A percentile compares a stretch with the other conserved stretches of the same genome.
These are phyloP conservation scores for Orbilia ellipsospora DNA, from an alignment of 2,329 filamentous ascomycete genomes.

Conservation along the genomic window DNA sequence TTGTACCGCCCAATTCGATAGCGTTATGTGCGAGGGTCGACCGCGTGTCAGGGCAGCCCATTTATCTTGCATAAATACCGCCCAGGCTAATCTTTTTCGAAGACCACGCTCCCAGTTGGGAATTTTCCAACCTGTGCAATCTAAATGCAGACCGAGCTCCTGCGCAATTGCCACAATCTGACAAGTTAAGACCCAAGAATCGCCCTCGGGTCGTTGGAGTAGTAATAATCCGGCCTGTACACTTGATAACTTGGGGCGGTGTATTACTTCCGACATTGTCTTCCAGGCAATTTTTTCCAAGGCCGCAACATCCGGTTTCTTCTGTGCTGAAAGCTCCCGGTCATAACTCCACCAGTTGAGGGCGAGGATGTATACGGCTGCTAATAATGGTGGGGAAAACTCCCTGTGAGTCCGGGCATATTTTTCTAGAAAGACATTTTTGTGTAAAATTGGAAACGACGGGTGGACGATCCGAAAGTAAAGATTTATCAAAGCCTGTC, in stretches of 20 bases:
- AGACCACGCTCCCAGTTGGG: conserved; percentile 87
- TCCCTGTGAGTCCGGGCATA: conserved; percentile 70
- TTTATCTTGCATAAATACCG: conserved; percentile 92
- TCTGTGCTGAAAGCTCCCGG: conserved; percentile 65
- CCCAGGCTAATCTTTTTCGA: conserved; percentile 88
- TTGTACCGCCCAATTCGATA: conserved; percentile 80
- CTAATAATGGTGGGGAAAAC: conserved; percentile 71
- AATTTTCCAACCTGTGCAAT: conserved; percentile 88
- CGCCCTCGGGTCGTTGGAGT: conserved; percentile 78
- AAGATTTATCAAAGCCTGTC: conserved; percentile 79
- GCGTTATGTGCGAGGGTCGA: conserved; percentile 79
- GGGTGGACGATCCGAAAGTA: conserved; percentile 77
- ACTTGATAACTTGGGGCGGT: conserved; percentile 82
- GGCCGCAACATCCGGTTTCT: conserved; percentile 75
- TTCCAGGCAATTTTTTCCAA: conserved; percentile 79
- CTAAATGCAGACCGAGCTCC: conserved; percentile 87
- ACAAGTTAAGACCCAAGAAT: conserved; percentile 85
- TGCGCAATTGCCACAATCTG: conserved; percentile 88
- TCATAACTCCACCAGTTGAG: conserved; percentile 72
- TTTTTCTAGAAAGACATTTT: conserved; percentile 72
- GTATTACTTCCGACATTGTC: conserved; percentile 80
- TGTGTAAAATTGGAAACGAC: conserved; percentile 71
- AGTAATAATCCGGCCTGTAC: conserved; percentile 80
- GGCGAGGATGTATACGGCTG: conserved; percentile 72
- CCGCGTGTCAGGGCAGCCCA: conserved; percentile 89